Percentiles rank a stretch among this genome's conserved stretches.
These are phyloP conservation scores for Rosa hybrid DNA, from an alignment of 331 rosid species.

Conservation along the genomic window DNA sequence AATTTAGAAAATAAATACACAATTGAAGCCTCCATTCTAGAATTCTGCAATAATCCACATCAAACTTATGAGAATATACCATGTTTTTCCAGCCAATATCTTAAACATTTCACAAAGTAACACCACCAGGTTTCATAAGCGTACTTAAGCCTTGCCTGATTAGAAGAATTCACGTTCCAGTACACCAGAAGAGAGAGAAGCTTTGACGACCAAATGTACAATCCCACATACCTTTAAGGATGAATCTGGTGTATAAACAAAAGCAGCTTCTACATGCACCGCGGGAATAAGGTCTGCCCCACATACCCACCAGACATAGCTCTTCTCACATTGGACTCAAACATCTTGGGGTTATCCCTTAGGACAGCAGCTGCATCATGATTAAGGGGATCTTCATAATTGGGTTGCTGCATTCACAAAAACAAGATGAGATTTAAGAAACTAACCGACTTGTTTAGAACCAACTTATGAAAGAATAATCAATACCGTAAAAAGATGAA, in stretches of 20 bases:
- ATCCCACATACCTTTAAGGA: conserved; percentile 13
- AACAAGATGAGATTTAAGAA: not conserved
- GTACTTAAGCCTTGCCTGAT: conserved; percentile 8
- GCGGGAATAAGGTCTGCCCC: conserved; percentile 50
- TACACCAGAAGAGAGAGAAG: conserved; percentile 21
- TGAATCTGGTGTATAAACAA: conserved; percentile 29
- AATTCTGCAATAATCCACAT: conserved; percentile 15
- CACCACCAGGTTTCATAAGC: conserved; percentile 29
- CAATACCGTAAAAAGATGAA: conserved; percentile 58
- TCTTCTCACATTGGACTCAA: conserved; percentile 55
- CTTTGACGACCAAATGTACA: conserved; percentile 26
- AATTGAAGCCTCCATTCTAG: conserved; percentile 16
- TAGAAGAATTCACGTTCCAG: not conserved
- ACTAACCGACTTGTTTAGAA: not conserved
- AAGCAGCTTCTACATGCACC: conserved; percentile 35
- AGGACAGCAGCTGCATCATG: conserved; percentile 61
- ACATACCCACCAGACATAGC: conserved; percentile 65
- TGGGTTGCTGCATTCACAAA: conserved; percentile 44
- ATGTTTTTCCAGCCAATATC: conserved; percentile 22
- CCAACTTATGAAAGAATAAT: not conserved
- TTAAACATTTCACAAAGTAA: conserved; percentile 35
- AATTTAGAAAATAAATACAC: conserved; percentile 13
- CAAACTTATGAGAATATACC: conserved; percentile 21
- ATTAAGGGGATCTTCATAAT: conserved; percentile 62
- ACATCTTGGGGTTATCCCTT: conserved; percentile 50